These are phyloP conservation scores for Scedosporium apiospermum DNA, from an alignment of 2,329 filamentous ascomycete genomes.

Conservation along the genomic window DNA sequence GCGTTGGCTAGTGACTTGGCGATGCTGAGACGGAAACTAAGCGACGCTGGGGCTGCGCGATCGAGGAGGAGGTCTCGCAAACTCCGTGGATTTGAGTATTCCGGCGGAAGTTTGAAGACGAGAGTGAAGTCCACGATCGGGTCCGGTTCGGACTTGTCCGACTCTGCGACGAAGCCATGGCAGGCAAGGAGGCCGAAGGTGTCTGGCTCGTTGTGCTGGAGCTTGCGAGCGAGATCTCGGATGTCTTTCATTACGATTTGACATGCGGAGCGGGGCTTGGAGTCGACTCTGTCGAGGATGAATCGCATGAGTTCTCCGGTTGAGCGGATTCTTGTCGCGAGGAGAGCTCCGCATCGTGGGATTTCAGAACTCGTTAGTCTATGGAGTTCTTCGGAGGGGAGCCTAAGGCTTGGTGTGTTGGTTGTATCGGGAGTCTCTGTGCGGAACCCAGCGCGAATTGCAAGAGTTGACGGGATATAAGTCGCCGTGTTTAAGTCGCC, in stretches of 20 bases:
- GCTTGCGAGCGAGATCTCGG: conserved; percentile 15
- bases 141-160: not conserved
- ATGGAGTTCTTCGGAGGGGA: not conserved
- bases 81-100: not conserved
- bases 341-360: not conserved
- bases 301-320: not conserved
- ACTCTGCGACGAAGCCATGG: conserved; percentile 16
- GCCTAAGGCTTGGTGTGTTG: not conserved
- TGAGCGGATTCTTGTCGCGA: not conserved
- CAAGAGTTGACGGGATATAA: not conserved
- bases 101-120: not conserved
- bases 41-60: conserved; percentile 1
- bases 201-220: conserved; percentile 16
- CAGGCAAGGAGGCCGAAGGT: conserved; percentile 20
- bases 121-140: not conserved
- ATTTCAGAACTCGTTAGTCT: not conserved
- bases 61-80: not conserved
- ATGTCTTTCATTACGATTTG: conserved; percentile 13
- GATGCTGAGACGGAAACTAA: conserved; percentile 20
- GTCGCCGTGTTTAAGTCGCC: not conserved
- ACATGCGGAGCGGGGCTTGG: not conserved
- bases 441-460: not conserved
- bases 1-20: conserved; percentile 9
- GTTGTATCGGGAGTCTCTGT: not conserved
- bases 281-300: not conserved